Conservation (phyloP, 1,284 basidiomycete species). For the Tylopilus sp. region DNA sequence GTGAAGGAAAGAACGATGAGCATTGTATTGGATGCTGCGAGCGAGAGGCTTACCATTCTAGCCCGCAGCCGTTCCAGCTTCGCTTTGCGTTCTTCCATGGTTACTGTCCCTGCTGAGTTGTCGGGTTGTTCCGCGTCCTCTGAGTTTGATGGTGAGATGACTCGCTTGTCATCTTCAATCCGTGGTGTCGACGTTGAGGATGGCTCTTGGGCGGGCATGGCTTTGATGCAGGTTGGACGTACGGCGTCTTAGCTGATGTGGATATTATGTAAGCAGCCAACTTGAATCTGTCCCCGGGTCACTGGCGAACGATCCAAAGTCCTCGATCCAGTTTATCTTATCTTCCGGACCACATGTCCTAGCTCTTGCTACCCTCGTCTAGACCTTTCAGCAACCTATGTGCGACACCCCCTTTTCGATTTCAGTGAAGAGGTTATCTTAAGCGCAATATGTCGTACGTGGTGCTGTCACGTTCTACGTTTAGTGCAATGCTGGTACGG, state of each 20-base stretch:
- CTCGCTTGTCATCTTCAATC: neutral
- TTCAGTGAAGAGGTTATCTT: no score
- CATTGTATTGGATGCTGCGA: neutral
- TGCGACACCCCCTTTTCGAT: conserved; percentile 28
- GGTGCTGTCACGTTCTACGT: conserved; percentile 44
- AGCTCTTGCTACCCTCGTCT: conserved; percentile 12
- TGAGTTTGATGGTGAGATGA: neutral
- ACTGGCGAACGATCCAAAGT: conserved; percentile 35
- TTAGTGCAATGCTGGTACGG: conserved; percentile 38
- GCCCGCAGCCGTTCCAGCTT: conserved; percentile 74
- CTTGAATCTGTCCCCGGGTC: neutral
- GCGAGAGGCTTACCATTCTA: conserved; percentile 61
- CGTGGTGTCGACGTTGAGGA: conserved; percentile 7
- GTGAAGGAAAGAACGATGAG: neutral
- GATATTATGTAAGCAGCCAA: conserved; percentile 13
- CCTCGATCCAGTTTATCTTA: conserved; percentile 18
- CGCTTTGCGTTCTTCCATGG: conserved; percentile 70
- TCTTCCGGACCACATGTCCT: neutral
- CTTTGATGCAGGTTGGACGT: neutral
- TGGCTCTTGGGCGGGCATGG: conserved; percentile 12
- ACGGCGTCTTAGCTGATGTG: no score
- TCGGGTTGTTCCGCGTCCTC: conserved; percentile 8
- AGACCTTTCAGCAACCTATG: no score
- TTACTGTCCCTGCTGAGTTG: conserved; percentile 32
- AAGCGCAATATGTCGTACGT: conserved; percentile 11